Percentiles rank a stretch among this genome's conserved stretches.
Evolutionary conservation across 192 early-diverging fungal species (phyloP).

Genomic region (Coemansia sp.): DNA sequence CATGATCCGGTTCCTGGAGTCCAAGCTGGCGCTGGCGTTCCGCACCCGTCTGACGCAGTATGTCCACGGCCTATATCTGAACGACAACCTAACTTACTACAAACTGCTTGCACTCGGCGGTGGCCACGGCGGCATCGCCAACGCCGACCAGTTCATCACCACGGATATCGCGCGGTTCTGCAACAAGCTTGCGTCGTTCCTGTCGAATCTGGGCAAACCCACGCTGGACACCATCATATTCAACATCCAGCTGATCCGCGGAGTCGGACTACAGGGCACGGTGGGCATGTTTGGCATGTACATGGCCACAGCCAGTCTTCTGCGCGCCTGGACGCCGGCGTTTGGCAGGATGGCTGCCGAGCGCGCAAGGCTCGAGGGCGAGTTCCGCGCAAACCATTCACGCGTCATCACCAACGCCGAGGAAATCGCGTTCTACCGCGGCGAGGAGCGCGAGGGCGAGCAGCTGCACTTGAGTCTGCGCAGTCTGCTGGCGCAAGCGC

Average conservation of each 20-base stretch:
- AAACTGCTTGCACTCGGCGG: constrained; percentile 82
- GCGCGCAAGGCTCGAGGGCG: constrained; percentile 88
- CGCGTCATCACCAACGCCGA: constrained; percentile 95
- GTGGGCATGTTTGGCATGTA: constrained; percentile 79
- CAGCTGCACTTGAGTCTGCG: constrained; percentile 77
- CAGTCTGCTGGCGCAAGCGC: constrained; percentile 78
- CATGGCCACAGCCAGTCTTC: constrained; percentile 71
- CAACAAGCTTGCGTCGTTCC: constrained; percentile 77
- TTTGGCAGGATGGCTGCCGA: constrained; percentile 94
- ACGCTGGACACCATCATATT: constrained; percentile 92
- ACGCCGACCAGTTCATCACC: constrained; percentile 86
- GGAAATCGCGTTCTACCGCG: constrained; percentile 91
- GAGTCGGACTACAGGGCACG: constrained; percentile 82
- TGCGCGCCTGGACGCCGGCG: constrained; percentile 87
- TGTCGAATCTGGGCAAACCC: constrained; percentile 94
- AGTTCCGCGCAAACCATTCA: constrained; percentile 93
- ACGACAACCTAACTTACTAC: constrained; percentile 90
- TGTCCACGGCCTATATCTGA: constrained; percentile 85
- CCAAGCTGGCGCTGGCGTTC: constrained; percentile 74
- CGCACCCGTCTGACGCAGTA: constrained; percentile 86
- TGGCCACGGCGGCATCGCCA: constrained; percentile 70
- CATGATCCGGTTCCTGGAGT: constrained; percentile 71
- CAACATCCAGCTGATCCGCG: constrained; percentile 83
- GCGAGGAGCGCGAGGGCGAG: constrained; percentile 76
- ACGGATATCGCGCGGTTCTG: constrained; percentile 94